phyloP scores from a whole-genome alignment of 192 early-diverging fungal genomes.

The Rhizophagus sp. region DNA sequence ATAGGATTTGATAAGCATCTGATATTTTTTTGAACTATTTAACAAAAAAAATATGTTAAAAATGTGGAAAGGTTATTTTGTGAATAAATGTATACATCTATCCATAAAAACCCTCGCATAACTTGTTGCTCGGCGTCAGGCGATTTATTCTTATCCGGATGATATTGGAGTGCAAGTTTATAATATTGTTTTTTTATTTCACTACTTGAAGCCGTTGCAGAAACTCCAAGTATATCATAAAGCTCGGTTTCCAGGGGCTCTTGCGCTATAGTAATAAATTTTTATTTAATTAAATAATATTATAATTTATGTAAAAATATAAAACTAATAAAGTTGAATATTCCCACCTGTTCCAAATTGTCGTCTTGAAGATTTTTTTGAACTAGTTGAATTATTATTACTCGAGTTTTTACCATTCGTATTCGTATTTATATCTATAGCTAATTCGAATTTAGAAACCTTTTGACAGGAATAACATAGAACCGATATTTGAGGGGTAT shows the following conservation, averaged over 20 bases:
- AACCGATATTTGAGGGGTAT: conserved; percentile 43
- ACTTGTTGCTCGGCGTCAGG: conserved; percentile 73
- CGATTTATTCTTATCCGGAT: conserved; percentile 88
- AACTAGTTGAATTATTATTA: conserved; percentile 35
- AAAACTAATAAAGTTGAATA: not conserved
- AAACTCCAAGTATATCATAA: conserved; percentile 87
- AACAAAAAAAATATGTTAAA: not conserved
- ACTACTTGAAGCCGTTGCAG: conserved; percentile 68
- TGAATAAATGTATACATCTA: not conserved
- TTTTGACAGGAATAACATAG: conserved; percentile 57
- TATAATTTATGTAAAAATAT: not conserved
- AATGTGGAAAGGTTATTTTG: no score
- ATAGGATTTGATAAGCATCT: conserved; percentile 95
- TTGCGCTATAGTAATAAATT: conserved; percentile 51
- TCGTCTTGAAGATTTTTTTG: conserved; percentile 5
- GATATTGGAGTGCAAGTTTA: conserved; percentile 76
- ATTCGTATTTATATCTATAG: conserved; percentile 31
- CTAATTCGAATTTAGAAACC: conserved; percentile 44
- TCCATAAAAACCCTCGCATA: conserved; percentile 8
- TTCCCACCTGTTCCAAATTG: conserved; percentile 20
- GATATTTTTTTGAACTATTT: conserved; percentile 89
- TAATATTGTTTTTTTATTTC: conserved; percentile 96
- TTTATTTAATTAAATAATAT: not conserved
- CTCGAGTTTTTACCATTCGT: conserved; percentile 34
- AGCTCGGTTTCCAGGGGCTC: conserved; percentile 80